Conservation (phyloP, 352 stramenopile species). For the Pythium guiyangense region DNA sequence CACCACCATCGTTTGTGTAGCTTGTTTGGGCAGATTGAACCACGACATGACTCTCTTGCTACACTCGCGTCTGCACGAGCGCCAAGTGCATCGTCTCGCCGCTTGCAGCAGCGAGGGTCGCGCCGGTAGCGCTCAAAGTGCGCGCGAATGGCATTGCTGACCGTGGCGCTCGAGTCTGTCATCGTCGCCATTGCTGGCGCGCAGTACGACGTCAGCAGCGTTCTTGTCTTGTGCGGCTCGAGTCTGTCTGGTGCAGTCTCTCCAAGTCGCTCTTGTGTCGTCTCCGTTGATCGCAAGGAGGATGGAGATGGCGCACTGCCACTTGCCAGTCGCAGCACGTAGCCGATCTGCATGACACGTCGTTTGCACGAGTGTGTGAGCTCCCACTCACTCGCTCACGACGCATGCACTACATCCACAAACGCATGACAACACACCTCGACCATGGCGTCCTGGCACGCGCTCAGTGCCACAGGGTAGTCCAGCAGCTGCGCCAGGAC, state of each 20-base stretch:
- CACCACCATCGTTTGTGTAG: no score
- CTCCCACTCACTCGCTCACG: no score
- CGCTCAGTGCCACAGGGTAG: constrained; percentile 62
- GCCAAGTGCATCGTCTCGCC: no score
- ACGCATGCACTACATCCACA: not conserved
- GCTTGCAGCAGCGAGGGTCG: not conserved
- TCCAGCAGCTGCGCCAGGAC: constrained; percentile 41
- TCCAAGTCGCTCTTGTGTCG: not conserved
- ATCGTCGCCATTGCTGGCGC: no score
- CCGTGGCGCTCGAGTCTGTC: not conserved
- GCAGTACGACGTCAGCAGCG: constrained; percentile 60
- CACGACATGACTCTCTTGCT: no score
- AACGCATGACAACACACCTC: constrained; percentile 27
- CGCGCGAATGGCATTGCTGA: constrained; percentile 12
- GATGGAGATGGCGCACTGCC: not conserved
- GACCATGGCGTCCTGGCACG: constrained; percentile 52
- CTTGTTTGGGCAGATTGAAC: no score
- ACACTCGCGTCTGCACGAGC: not conserved
- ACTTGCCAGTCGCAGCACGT: not conserved
- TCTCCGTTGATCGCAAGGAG: not conserved
- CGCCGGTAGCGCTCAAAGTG: constrained; percentile 48
- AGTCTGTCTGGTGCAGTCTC: not conserved
- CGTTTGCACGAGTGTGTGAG: not conserved
- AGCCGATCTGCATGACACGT: constrained; percentile 4
- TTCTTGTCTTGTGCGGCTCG: no score